Percentiles rank a stretch among this genome's conserved stretches.
Evolutionary conservation across 2,329 filamentous ascomycete species (phyloP).

Genomic region (Periglandula ipomoeae): DNA sequence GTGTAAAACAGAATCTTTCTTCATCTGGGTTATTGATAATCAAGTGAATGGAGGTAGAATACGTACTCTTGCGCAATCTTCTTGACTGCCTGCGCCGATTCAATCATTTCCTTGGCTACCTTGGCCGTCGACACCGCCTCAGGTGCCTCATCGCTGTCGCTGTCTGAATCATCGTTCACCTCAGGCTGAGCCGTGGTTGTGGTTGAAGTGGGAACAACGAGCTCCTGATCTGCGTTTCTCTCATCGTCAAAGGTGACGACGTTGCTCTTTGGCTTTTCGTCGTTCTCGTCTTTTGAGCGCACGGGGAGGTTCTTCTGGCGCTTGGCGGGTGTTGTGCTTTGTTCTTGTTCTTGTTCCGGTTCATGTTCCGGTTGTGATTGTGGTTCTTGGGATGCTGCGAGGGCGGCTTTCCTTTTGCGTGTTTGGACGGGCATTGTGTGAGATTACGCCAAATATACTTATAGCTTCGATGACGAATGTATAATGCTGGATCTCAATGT

Average conservation of each 20-base stretch:
- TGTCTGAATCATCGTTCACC: too few relatives aligned
- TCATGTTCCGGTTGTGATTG: too few relatives aligned
- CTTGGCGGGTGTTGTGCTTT: slow-evolving; percentile 5
- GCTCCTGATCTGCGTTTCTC: slow-evolving; percentile 17
- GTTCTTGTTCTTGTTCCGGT: slow-evolving; percentile 9
- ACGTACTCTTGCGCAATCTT: slow-evolving; percentile 44
- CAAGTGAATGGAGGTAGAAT: background rate
- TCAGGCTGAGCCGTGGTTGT: slow-evolving; percentile 20
- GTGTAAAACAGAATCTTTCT: too few relatives aligned
- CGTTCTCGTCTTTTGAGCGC: slow-evolving; percentile 21
- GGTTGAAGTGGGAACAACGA: background rate
- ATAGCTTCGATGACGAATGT: background rate
- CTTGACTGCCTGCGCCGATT: slow-evolving; percentile 36
- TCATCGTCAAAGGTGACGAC: slow-evolving; percentile 28
- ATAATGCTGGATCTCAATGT: background rate
- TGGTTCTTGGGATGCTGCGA: slow-evolving; percentile 10
- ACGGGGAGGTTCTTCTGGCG: slow-evolving; percentile 23
- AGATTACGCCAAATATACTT: background rate
- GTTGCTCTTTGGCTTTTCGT: slow-evolving; percentile 14
- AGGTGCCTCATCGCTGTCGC: slow-evolving; percentile 45
- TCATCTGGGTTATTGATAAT: too few relatives aligned
- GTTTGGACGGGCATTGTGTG: slow-evolving; percentile 14
- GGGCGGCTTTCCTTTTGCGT: slow-evolving; percentile 22
- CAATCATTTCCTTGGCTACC: slow-evolving; percentile 36
- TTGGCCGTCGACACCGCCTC: slow-evolving; percentile 47